Percentiles rank a stretch among this genome's conserved stretches.
Evolutionary conservation across 495 filamentous ascomycete species (phyloP).

Genomic region (Talaromyces thailandensis): DNA sequence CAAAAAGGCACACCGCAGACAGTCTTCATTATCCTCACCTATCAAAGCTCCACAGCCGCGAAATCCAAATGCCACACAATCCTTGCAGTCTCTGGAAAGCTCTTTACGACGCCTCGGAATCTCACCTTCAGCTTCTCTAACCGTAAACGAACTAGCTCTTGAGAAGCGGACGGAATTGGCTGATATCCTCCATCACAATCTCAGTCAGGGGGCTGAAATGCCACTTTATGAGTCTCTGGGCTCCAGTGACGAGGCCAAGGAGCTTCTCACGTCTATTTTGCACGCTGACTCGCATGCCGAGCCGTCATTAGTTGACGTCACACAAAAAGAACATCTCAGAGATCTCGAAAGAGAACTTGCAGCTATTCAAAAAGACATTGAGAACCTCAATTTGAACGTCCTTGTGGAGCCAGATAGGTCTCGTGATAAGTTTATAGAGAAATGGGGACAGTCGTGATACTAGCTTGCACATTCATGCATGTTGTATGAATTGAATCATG

Average conservation of each 20-base stretch:
- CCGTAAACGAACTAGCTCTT: slow-evolving; percentile 9
- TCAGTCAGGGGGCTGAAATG: slow-evolving; percentile 21
- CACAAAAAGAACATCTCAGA: slow-evolving; percentile 17
- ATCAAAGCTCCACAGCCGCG: not conserved
- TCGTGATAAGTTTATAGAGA: slow-evolving; percentile 15
- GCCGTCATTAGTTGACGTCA: slow-evolving; percentile 19
- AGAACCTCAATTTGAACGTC: slow-evolving; percentile 24
- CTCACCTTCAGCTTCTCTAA: slow-evolving; percentile 12
- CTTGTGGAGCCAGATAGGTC: slow-evolving; percentile 25
- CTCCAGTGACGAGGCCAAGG: slow-evolving; percentile 22
- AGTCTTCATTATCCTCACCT: not conserved
- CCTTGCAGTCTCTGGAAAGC: slow-evolving; percentile 21
- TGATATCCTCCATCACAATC: slow-evolving; percentile 13
- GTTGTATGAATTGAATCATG: not conserved
- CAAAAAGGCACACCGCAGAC: slow-evolving; percentile 3
- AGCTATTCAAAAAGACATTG: slow-evolving; percentile 24
- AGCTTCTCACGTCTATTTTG: slow-evolving; percentile 24
- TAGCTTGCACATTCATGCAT: not conserved
- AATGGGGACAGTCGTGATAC: not conserved
- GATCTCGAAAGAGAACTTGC: slow-evolving; percentile 22
- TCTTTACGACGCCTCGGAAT: slow-evolving; percentile 31
- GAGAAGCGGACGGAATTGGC: slow-evolving; percentile 24
- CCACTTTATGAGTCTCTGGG: slow-evolving; percentile 21
- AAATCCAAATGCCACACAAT: not conserved
- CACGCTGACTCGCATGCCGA: slow-evolving; percentile 22